These are phyloP conservation scores for Paramarasmius palmivorus DNA, from an alignment of 1,284 basidiomycete species.

Conservation along the genomic window DNA sequence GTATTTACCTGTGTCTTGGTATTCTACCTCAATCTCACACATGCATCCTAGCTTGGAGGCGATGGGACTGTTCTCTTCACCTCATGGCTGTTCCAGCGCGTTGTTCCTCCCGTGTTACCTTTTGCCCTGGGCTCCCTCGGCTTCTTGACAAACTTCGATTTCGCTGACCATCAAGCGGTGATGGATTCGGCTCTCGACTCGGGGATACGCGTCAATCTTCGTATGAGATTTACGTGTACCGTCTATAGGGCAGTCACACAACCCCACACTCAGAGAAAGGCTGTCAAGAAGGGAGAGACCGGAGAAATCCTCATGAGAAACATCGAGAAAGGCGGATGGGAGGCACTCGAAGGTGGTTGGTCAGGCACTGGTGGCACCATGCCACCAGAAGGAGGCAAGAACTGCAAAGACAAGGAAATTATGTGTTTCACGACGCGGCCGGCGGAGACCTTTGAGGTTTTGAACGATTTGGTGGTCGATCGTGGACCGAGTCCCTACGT, in stretches of 20 bases:
- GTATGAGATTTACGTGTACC: constrained; percentile 99
- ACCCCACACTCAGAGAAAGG: constrained; percentile 72
- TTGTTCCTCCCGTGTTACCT: constrained; percentile 96
- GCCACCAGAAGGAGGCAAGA: constrained; percentile 39
- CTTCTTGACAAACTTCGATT: constrained; percentile 98
- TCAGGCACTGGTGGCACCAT: constrained; percentile 33
- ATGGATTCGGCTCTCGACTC: constrained; percentile 91
- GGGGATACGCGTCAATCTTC: constrained; percentile 95
- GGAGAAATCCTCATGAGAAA: constrained; percentile 96
- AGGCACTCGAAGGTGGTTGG: constrained; percentile 84
- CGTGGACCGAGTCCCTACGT: constrained; percentile 98
- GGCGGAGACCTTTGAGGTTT: constrained; percentile 95
- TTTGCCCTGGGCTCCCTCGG: constrained; percentile 99
- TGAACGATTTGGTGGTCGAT: constrained; percentile 98
- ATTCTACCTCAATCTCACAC: constrained; percentile 11
- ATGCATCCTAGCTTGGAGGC: constrained; percentile 75
- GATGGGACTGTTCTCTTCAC: constrained; percentile 99
- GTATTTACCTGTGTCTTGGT: constrained; percentile 30
- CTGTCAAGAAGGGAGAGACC: constrained; percentile 87
- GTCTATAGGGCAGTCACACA: constrained; percentile 88
- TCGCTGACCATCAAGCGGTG: constrained; percentile 82
- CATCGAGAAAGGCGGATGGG: constrained; percentile 88
- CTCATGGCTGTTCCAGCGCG: constrained; percentile 98
- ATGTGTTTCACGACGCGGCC: constrained; percentile 97
- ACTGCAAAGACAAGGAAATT: constrained; percentile 89